phyloP scores from a whole-genome alignment of 441 rosid genomes.

The Heliophila coronopifolia region DNA sequence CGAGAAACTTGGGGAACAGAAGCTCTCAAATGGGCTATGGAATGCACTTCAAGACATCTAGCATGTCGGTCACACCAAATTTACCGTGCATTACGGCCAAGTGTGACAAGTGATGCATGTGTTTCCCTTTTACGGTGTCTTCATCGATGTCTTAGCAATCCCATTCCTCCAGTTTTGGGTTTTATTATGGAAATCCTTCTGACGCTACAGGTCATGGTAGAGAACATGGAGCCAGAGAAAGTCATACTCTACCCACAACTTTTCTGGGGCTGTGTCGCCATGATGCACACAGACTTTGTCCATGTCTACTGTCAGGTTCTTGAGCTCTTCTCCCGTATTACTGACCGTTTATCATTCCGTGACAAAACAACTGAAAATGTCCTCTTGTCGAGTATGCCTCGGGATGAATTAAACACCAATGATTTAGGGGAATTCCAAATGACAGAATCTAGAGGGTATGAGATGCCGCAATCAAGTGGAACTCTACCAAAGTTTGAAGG shows the following conservation, averaged over 20 bases:
- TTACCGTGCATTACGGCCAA: slow-evolving; percentile 92
- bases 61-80: slow-evolving; percentile 99
- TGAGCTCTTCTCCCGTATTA: slow-evolving; percentile 88
- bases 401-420: slow-evolving; percentile 60
- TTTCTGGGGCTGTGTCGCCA: slow-evolving; percentile 97
- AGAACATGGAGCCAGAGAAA: slow-evolving; percentile 99
- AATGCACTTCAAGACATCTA: slow-evolving; percentile 94
- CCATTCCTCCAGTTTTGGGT: slow-evolving; percentile 92
- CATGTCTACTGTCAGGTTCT: slow-evolving; percentile 97
- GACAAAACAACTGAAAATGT: slow-evolving; percentile 95
- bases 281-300: slow-evolving; percentile 98
- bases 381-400: slow-evolving; percentile 96
- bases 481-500: slow-evolving; percentile 86
- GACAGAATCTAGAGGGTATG: slow-evolving; percentile 60
- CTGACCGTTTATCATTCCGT: slow-evolving; percentile 76
- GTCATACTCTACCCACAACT: slow-evolving; percentile 95
- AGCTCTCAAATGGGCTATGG: slow-evolving; percentile 99
- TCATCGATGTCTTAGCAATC: slow-evolving; percentile 93
- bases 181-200: slow-evolving; percentile 92
- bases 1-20: slow-evolving; percentile 98
- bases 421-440: slow-evolving; percentile 64
- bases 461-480: slow-evolving; percentile 60
- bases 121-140: slow-evolving; percentile 93
- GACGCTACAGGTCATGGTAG: slow-evolving; percentile 97
- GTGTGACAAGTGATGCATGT: slow-evolving; percentile 89